Evolutionary conservation across 176 grass and related monocot species (phyloP), one percentile per base, ranked within the genome.

Genomic region (Phragmites australis): DNA sequence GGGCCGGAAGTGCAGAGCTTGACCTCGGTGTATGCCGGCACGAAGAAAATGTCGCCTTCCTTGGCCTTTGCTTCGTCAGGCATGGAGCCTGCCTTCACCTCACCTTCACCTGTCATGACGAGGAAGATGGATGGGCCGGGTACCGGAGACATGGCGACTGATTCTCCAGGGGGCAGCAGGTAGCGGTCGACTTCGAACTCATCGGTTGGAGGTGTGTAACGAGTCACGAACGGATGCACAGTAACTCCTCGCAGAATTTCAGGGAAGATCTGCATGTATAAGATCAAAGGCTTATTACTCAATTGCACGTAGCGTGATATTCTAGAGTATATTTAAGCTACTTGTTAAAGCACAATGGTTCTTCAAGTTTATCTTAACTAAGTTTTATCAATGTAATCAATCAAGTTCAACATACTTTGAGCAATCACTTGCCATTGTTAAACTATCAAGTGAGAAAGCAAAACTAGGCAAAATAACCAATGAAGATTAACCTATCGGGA

Each of bases 41-140:
- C 65, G 31, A 97, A 97, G 83, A 89, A 92, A 65, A 90, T 81
- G 74, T 90, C 78, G 2, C 94, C 94, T 49, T 85, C 82, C 29
- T 49, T 88, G 34, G 89, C 69, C 59, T 50, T 86, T 83, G 57
- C 49, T 56, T 83, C 43, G 12, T 74, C 85, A 49, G 46, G 42
- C 25, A 60, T 57, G 43, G 72, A 64, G 41, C 82, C 77, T 10
- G 50, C 67, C 53, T 75, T 69, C 40, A 94, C 78, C 65, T 77
- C 70, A 8, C 89, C 92, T 50, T 78, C 68, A 48, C 94, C 94
- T 54, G 66, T 51, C 83, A 94, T 54, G 26, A 97, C 63, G 8
- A 94, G 40, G 55, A 97, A 97, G 77, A 97, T 90, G 77, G 94
- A 97, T 27, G 94, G 92, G 23, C 92, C 89, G n/a, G 86, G 77